Percentiles rank a stretch among this genome's conserved stretches.
Evolutionary conservation across 2,329 filamentous ascomycete species (phyloP).

Genomic region (Cercospora sojina): DNA sequence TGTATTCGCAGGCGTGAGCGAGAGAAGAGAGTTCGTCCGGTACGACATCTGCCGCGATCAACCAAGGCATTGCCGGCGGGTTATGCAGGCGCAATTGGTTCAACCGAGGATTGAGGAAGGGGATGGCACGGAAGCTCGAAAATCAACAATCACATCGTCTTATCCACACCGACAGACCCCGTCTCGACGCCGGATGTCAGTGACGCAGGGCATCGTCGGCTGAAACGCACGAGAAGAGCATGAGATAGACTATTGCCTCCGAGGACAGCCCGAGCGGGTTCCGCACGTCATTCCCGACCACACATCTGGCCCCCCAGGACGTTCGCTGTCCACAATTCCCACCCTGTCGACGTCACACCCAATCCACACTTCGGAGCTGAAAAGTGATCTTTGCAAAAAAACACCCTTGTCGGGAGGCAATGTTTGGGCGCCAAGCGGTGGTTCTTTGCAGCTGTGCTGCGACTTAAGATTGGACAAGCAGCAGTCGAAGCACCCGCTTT

Average conservation of each 20-base stretch:
- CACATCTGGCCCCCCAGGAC: background rate
- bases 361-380: conserved; percentile 1
- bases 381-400: background rate
- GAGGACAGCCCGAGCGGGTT: conserved; percentile 1
- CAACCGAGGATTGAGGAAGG: background rate
- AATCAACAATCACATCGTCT: background rate
- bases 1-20: background rate
- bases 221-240: background rate
- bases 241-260: background rate
- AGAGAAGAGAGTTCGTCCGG: background rate
- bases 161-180: background rate
- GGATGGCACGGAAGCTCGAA: background rate
- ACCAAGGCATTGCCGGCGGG: background rate
- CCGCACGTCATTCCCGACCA: background rate
- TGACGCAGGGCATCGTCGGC: background rate
- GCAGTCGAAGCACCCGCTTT: conserved; percentile 11
- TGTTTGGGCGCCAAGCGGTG: conserved; percentile 6
- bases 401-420: background rate
- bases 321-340: conserved; percentile 2
- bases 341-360: conserved; percentile 8
- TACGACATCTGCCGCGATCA: background rate
- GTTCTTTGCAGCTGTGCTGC: conserved; percentile 1
- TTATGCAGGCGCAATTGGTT: background rate
- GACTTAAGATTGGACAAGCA: background rate
- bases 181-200: background rate